These are phyloP conservation scores for Cordyceps cateniannulata DNA, from an alignment of 2,329 filamentous ascomycete species.

Conservation along the genomic window DNA sequence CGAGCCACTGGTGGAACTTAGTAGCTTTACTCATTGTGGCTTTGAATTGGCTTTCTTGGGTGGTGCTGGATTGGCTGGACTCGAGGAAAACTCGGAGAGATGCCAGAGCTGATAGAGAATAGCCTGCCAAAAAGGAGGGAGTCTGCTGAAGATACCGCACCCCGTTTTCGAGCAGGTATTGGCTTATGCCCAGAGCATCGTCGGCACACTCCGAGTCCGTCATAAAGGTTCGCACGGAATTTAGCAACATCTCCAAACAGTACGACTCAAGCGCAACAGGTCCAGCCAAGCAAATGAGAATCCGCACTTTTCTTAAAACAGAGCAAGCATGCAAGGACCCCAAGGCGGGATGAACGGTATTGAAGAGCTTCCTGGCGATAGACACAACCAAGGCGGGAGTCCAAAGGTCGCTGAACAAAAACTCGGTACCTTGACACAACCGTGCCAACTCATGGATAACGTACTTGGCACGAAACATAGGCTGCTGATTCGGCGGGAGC, in stretches of 20 bases:
- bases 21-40: slow-evolving; percentile 70
- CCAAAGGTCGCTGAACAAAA: slow-evolving; percentile 63
- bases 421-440: slow-evolving; percentile 66
- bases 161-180: slow-evolving; percentile 73
- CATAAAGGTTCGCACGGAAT: slow-evolving; percentile 70
- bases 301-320: slow-evolving; percentile 76
- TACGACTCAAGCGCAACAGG: slow-evolving; percentile 68
- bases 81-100: slow-evolving; percentile 71
- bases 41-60: slow-evolving; percentile 76
- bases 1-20: slow-evolving; percentile 73
- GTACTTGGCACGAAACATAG: slow-evolving; percentile 73
- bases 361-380: slow-evolving; percentile 70
- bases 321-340: slow-evolving; percentile 84
- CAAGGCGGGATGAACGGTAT: slow-evolving; percentile 73
- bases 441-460: slow-evolving; percentile 69
- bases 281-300: slow-evolving; percentile 74
- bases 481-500: slow-evolving; percentile 76
- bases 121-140: slow-evolving; percentile 74
- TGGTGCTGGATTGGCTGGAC: slow-evolving; percentile 69
- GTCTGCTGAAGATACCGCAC: slow-evolving; percentile 54
- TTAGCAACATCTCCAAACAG: slow-evolving; percentile 82
- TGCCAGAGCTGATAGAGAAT: slow-evolving; percentile 70
- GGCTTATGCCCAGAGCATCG: slow-evolving; percentile 79
- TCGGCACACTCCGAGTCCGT: slow-evolving; percentile 82
- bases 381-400: slow-evolving; percentile 67